Evolutionary conservation across 495 filamentous ascomycete species (phyloP), one percentile per base, ranked within the genome.

Genomic region (Penicillium bialowiezense): DNA sequence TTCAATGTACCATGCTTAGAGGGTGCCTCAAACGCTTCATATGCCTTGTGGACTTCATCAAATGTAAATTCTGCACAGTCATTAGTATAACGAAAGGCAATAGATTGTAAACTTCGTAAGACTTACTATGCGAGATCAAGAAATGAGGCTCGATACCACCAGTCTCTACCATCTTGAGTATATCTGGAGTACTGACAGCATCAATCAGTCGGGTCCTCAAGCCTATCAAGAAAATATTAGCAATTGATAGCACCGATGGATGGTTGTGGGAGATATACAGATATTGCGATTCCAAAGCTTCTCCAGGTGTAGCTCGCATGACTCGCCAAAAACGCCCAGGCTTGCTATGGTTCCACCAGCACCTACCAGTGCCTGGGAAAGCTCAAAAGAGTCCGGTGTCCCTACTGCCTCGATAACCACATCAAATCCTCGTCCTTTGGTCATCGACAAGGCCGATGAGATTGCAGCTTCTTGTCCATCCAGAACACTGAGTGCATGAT

Each of bases 351-450:
- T 54, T 5, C 76, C 76, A 12, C 75, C 74, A 1, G 68, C 60
- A 17, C 69, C 73, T 21, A 81, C 64, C 14, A 81, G 47, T n/a
- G 60, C 50, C 55, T 78, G 75, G 34, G 61, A 63, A 43, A 74
- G 47, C 33, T 71, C 61, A 49, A 77, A 73, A 7, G 71, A 70
- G 19, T 63, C 62, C 9, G 66, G 65, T 5, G 70, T 50, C 3
- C 77, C 75, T 2, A 80, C 77, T 24, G 73, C 75, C 51, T 80
- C 77, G 48, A 80, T 74, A 24, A 80, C 74, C 20, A 66, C 58
- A 55, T 80, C 76, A 44, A 72, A 76, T 1, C 76, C 76, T 38
- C 65, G 60, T 1, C 68, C 70, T 4, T 69, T 69, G 0, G 69
- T 73, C 8, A 71, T 40, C 1, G 34, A 15, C 18, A 37, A 18